Base-by-base conservation (phyloP, 2,329 filamentous ascomycete genomes). In the Ilyonectria destructans region DNA sequence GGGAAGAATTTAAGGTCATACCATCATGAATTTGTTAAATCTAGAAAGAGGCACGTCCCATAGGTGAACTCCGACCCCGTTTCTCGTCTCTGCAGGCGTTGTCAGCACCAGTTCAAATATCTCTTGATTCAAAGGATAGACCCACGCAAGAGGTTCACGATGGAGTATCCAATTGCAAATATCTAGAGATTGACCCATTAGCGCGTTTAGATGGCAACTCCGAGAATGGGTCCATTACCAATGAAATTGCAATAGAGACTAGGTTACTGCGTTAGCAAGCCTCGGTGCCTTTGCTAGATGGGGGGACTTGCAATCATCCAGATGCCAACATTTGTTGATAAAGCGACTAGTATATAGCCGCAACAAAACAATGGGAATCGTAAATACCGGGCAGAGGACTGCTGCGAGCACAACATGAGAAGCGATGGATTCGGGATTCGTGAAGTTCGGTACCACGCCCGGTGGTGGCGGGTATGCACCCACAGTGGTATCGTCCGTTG, bases 341-440 rank as follows among this genome's bases (percentile, higher is more conserved):
- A 21, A 48, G 12, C 55, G 58, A 21, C 62, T 71, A 1, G 67
- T 67, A 52, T 67, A 71, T n/a, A 67, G 23, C 5, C 69, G 59
- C 12, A 71, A 12, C 6, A 67, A 5, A 13, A 71, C 69, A 56
- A 71, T 62, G 0, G 45, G 45, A 19, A 68, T 51, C 1, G 51
- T 52, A 23, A 69, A 43, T 12, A 49, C 37, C 1, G 67, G 49
- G 21, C 62, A 37, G 5, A 64, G 37, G n/a, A 64, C 49, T 3
- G 59, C 46, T 13, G 57, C 31, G 31, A 59, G 57, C 5, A 59
- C 46, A 51, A 59, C 29, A 26, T 33, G 57, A 37, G 33, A 51
- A 10, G 45, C 46, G n/a, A 59, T 59, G 31, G 57, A 59, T 51
- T 59, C 57, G 3, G 57, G 57, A 37, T 59, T 26, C 21, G 46